A percentile compares a stretch with the other conserved stretches of the same genome.
These are phyloP conservation scores for Trichoderma sp. DNA, from an alignment of 2,329 filamentous ascomycete genomes.

Conservation along the genomic window DNA sequence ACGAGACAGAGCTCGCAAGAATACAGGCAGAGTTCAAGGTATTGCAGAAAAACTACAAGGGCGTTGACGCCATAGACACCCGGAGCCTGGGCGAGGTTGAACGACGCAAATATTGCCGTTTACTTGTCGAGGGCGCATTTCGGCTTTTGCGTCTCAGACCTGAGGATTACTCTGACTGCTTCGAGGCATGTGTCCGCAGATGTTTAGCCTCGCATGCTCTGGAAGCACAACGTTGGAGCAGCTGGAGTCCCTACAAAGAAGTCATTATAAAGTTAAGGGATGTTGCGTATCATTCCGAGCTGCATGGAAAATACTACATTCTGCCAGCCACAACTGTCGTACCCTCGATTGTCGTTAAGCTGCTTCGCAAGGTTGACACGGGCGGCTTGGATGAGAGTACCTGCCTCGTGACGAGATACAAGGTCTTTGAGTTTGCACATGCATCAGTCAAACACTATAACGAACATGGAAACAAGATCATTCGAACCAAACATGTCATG, in stretches of 20 bases:
- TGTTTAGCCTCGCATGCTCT: neutral
- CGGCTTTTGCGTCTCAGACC: neutral
- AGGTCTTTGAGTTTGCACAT: neutral
- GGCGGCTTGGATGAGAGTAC: neutral
- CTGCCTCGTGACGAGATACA: neutral
- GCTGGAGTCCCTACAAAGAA: neutral
- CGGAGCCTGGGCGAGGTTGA: neutral
- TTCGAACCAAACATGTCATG: neutral
- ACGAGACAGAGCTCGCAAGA: neutral
- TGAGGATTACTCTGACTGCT: neutral
- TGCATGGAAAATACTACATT: neutral
- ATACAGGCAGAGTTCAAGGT: neutral
- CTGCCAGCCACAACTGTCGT: neutral
- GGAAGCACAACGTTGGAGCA: neutral
- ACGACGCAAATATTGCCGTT: neutral
- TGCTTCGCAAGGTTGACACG: neutral
- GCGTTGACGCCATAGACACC: neutral
- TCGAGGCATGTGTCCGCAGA: neutral
- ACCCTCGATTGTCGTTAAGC: neutral
- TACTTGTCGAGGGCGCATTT: neutral
- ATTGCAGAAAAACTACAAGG: neutral
- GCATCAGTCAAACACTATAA: neutral
- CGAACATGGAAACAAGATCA: neutral
- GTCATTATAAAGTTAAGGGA: neutral
- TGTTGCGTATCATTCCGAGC: neutral